Conservation (phyloP, 2,329 filamentous ascomycete genomes). For the Aspergillus hiratsukae region DNA sequence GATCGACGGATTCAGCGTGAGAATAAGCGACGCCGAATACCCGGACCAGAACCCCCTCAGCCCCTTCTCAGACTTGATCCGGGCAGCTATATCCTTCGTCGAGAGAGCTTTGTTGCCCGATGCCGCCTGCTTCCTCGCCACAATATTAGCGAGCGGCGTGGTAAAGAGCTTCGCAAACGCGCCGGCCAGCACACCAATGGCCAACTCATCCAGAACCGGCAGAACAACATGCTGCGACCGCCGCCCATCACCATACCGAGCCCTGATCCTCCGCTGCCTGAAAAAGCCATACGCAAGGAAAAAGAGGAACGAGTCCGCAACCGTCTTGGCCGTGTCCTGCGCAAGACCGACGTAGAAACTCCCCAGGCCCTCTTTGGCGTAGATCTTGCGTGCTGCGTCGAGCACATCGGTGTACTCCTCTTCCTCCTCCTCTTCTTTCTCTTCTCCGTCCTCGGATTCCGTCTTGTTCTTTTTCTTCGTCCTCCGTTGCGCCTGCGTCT, state of each 20-base stretch:
- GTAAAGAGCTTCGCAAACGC: slow-evolving; percentile 71
- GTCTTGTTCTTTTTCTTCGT: slow-evolving; percentile 28
- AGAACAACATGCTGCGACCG: slow-evolving; percentile 40
- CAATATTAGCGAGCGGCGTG: slow-evolving; percentile 75
- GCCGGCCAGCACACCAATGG: slow-evolving; percentile 65
- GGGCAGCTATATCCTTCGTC: slow-evolving; percentile 55
- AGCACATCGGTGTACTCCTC: slow-evolving; percentile 60
- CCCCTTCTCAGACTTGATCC: slow-evolving; percentile 66
- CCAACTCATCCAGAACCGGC: slow-evolving; percentile 66
- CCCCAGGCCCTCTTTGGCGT: slow-evolving; percentile 64
- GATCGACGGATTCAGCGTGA: slow-evolving; percentile 80
- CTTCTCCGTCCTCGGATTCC: slow-evolving; percentile 51
- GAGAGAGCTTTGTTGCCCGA: slow-evolving; percentile 30
- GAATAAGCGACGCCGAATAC: slow-evolving; percentile 72
- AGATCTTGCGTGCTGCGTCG: slow-evolving; percentile 69
- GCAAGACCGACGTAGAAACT: slow-evolving; percentile 67
- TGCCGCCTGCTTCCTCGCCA: slow-evolving; percentile 74
- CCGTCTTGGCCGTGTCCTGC: slow-evolving; percentile 62
- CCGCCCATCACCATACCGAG: slow-evolving; percentile 21
- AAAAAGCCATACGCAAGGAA: slow-evolving; percentile 72
- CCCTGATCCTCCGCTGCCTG: slow-evolving; percentile 42
- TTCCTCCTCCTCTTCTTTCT: slow-evolving; percentile 19
- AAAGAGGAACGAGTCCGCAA: slow-evolving; percentile 77
- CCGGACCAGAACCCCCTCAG: slow-evolving; percentile 78
- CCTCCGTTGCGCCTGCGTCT: slow-evolving; percentile 61